Evolutionary conservation across 2,329 filamentous ascomycete species (phyloP), one percentile per base, ranked within the genome.

Genomic region (Ceratocystis colombiana): DNA sequence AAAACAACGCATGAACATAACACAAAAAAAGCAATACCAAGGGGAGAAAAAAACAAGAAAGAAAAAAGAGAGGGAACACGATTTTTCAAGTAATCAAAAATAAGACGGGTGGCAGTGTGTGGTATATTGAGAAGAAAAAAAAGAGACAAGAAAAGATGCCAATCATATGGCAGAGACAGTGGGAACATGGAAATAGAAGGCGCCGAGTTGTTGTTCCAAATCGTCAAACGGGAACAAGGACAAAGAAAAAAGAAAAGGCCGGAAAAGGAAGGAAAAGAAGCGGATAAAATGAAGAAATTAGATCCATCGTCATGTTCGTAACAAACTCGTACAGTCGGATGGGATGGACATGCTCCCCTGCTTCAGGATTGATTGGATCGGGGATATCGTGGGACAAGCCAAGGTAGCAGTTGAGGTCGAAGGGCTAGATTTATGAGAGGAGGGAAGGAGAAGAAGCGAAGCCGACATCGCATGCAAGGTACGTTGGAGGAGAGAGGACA

Each of bases 221-320:
- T 62, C 59, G 53, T 59, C 53, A 59, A 33, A 17, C 25, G 25
- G 30, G 30, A 64, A 64, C 45, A 50, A 53, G 50, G 46, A 64
- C 28, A 46, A 50, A 64, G 30, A 55, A 55, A 37, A 55, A 17
- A 15, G 7, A 46, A 22, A 45, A 22, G 20, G 50, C 41, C 48
- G 33, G 37, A 50, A 12, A 55, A 50, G 22, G 61, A 33, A 48
- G 46, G 22, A 61, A 50, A 30, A 55, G 37, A 61, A 41, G 28
- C n/a, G 55, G 22, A 53, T 41, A 59, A 55, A 63, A 65, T 50
- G 53, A 22, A 30, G 59, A 45, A 63, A 64, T 64, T 62, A 59
- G 61, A 66, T 67, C 64, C 57, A 68, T 68, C 62, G 65, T 61
- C 64, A 68, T 64, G 57, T 61, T 67, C 61, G 57, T 67, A 64